Base-by-base conservation (phyloP, 148 eudicot genomes). In the Hydrangea macrophylla region DNA sequence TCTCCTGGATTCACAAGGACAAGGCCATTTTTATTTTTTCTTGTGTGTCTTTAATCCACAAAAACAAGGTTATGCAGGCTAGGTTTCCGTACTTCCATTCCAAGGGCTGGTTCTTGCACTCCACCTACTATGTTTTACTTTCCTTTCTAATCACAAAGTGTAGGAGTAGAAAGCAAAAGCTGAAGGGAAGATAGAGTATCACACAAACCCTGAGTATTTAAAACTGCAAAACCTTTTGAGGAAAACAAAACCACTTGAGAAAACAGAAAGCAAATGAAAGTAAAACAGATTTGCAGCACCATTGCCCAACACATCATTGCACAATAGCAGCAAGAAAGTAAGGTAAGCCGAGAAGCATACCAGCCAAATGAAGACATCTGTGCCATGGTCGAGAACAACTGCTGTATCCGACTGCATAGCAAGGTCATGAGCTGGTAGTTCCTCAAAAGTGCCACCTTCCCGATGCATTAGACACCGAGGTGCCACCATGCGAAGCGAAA, bases 351-450 rank as follows among this genome's bases (percentile, higher is more conserved):
- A 75, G 70, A 56, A 35, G 73, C 96, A 60, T 86, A 94, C 98
- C 98, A 94, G 67, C 98, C 98, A 94, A 68, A 94, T 88, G 78
- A 94, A 94, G 86, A 94, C 84, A 75, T 94, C 98, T 30, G 98
- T 94, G 68, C 98, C 98, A 72, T 94, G 98, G 71, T 94, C 98
- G 75, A 94, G 96, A 73, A 94, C 97, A 73, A 90, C 98, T 22
- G 98, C 98, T 35, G 98, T 81, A 78, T 94, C 98, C 68, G 98
- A 94, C 69, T 94, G 97, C 98, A 94, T 90, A 39, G 89, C 96
- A 62, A 94, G 89, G 70, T 94, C 96, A 84, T 90, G 79, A 80
- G 97, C 98, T 9, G 98, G 98, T 22, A 94, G 83, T 77, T 94
- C 98, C 82, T 94, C 98, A 79, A 94, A 94, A 61, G 98, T 88